Evolutionary conservation across 192 early-diverging fungal species (phyloP), one percentile per base, ranked within the genome.

Genomic region (Umbelopsis sp.): DNA sequence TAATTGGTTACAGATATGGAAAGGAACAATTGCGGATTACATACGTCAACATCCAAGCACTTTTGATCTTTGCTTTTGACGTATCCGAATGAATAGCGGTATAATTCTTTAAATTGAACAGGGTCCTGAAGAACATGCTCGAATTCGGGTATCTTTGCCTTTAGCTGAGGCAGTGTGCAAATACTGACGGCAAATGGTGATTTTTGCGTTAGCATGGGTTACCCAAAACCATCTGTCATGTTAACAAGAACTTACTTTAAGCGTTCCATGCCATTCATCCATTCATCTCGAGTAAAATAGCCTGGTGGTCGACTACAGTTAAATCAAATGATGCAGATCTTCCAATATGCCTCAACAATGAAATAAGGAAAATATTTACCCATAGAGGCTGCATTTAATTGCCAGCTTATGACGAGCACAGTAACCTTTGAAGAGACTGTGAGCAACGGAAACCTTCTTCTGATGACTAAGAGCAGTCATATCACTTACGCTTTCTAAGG

Each of bases 31-130:
- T 50, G 6, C n/a, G 16, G 26, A 12, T 20, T 1, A 72, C 52
- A 70, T 81, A 86, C 86, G 45, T 91, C 89, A 16, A 91, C 53
- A 54, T 74, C 72, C 78, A 91, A 80, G 73, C 80, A 81, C 70
- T 87, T 89, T 74, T 88, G 87, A 50, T 83, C 87, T 10, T 76
- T 80, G 66, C 85, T 82, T 54, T 91, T 91, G 31, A 85, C 86
- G 79, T 86, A 91, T 56, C 75, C 79, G 47, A 91, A 91, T 9
- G 86, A 80, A 54, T 84, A 89, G 12, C 81, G 77, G 66, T 91
- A 91, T 73, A 91, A 77, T 71, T 91, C 87, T 54, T 82, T 84
- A 59, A 87, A 86, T 16, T 81, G 66, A 12, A 75, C 54, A 1
- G 83, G 80, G 41, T 80, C 74, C 22, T 73, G 70, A 21, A 82